phyloP scores from a whole-genome alignment of 2,329 filamentous ascomycete species.

The Cryphonectria japonica region DNA sequence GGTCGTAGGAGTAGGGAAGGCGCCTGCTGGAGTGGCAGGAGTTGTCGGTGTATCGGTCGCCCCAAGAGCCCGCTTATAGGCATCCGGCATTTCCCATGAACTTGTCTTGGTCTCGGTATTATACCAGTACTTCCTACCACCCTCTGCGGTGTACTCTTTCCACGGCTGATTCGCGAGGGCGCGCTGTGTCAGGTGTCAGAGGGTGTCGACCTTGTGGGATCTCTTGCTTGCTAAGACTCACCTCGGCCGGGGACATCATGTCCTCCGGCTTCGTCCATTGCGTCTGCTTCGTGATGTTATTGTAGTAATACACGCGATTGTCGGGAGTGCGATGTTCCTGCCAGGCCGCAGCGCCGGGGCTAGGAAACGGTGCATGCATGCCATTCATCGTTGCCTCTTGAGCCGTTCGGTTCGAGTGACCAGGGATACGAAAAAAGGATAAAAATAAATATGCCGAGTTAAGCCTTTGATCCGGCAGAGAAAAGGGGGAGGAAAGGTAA shows the following conservation, averaged over 20 bases:
- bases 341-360: conserved; percentile 58
- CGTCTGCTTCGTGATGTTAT: conserved; percentile 80
- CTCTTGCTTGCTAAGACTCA: conserved; percentile 44
- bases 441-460: neutral
- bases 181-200: conserved; percentile 55
- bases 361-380: conserved; percentile 46
- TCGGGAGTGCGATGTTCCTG: conserved; percentile 80
- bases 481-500: neutral
- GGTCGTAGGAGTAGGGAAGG: conserved; percentile 49
- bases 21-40: conserved; percentile 45
- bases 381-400: conserved; percentile 58
- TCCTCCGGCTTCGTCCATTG: conserved; percentile 95
- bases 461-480: neutral
- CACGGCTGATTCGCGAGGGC: conserved; percentile 82
- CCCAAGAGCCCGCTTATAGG: conserved; percentile 75
- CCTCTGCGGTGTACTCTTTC: conserved; percentile 88
- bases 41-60: conserved; percentile 53
- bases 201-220: conserved; percentile 28
- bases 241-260: conserved; percentile 82
- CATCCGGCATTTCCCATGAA: conserved; percentile 91
- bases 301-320: conserved; percentile 90
- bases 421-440: neutral
- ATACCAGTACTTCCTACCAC: conserved; percentile 93
- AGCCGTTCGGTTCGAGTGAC: neutral
- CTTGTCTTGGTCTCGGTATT: conserved; percentile 91